Percentiles rank a stretch among this genome's conserved stretches.
Conservation (phyloP, 257 asterid genomes). For the Solanum pinnatisectum region DNA sequence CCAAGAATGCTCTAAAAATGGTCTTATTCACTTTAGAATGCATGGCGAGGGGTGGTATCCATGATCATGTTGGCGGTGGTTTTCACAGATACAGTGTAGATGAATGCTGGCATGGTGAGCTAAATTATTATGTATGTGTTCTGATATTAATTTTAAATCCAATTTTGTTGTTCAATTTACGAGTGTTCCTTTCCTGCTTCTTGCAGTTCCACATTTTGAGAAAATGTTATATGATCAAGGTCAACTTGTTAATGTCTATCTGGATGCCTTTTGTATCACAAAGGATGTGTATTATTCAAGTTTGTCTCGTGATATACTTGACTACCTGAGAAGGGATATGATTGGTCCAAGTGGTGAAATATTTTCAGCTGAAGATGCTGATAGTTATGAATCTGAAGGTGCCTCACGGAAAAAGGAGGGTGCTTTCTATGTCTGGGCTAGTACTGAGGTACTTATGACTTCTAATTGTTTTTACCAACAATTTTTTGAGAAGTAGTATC, state of each 20-base stretch:
- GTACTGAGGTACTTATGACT: conserved; percentile 48
- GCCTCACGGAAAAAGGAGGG: conserved; percentile 76
- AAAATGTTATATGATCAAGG: conserved; percentile 98
- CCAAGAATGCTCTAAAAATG: conserved; percentile 53
- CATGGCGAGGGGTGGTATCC: conserved; percentile 94
- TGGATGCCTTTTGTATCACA: conserved; percentile 67
- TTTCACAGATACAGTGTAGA: conserved; percentile 99
- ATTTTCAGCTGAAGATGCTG: conserved; percentile 97
- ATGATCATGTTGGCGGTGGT: conserved; percentile 94
- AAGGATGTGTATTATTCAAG: conserved; percentile 56
- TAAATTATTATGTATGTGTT: not conserved
- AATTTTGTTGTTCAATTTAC: not conserved
- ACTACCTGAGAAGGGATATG: conserved; percentile 92
- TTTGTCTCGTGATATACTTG: conserved; percentile 64
- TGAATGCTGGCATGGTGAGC: conserved; percentile 97
- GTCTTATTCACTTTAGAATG: conserved; percentile 52
- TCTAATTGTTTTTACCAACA: not conserved
- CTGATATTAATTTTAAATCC: not conserved
- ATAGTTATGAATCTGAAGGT: conserved; percentile 80
- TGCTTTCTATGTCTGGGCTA: conserved; percentile 83
- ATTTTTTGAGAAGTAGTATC: not conserved
- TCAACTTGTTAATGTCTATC: conserved; percentile 68
- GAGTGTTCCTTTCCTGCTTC: not conserved
- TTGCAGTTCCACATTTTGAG: conserved; percentile 96
- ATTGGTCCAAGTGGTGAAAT: conserved; percentile 81